These are phyloP conservation scores for Candida boleticola DNA, from an alignment of 805 yeast genomes.

Conservation along the genomic window DNA sequence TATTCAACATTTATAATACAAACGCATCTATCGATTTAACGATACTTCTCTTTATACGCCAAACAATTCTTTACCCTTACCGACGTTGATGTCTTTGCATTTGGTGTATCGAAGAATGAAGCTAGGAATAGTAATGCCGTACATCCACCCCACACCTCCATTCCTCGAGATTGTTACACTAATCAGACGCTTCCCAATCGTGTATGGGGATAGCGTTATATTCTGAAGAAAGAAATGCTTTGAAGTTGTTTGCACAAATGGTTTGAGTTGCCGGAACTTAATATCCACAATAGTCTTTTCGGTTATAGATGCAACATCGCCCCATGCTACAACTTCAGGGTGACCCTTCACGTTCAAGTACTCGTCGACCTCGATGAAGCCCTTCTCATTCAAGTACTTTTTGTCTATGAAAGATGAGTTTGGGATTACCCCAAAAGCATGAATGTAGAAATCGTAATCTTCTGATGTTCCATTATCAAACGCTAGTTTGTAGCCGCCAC, in stretches of 20 bases:
- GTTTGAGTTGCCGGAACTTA: conserved; percentile 16
- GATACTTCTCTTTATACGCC: too few relatives aligned
- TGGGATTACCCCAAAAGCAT: conserved; percentile 23
- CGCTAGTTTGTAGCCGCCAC: too few relatives aligned
- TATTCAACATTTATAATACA: too few relatives aligned
- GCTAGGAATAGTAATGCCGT: conserved; percentile 27
- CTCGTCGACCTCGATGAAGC: conserved; percentile 28
- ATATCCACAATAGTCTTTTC: conserved; percentile 24
- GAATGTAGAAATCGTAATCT: conserved; percentile 29
- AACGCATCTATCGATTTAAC: too few relatives aligned
- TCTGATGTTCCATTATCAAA: conserved; percentile 16
- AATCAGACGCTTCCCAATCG: conserved; percentile 25
- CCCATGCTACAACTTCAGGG: conserved; percentile 30
- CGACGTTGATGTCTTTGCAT: too few relatives aligned
- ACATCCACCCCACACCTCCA: conserved; percentile 34
- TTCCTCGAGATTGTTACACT: conserved; percentile 31
- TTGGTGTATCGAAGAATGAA: conserved; percentile 11
- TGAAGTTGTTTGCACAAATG: conserved; percentile 12
- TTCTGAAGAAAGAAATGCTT: conserved; percentile 10
- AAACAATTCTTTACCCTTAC: too few relatives aligned
- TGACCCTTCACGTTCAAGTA: conserved; percentile 21
- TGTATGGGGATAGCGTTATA: conserved; percentile 4
- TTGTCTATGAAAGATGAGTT: conserved; percentile 29
- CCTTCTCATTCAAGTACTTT: conserved; percentile 19
- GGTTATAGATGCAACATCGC: conserved; percentile 29